Conservation (phyloP, 73 alveolate genomes). For the Blepharisma stoltei region DNA sequence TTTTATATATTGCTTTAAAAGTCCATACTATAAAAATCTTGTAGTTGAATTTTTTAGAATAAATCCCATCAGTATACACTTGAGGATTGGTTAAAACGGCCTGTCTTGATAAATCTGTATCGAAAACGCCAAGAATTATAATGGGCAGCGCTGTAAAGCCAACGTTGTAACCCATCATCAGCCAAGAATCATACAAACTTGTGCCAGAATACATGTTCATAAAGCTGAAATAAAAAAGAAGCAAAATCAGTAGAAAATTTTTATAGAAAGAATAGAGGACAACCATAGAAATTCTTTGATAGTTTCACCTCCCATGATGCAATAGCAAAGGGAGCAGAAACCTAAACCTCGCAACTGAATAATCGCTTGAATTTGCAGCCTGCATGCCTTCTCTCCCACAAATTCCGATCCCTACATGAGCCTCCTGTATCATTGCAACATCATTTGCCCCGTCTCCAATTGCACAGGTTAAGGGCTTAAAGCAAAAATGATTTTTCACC, state of each 20-base stretch:
- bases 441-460: constrained; percentile 91
- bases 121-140: constrained; percentile 79
- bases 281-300: constrained; percentile 65
- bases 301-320: constrained; percentile 93
- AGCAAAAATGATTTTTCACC: constrained; percentile 44
- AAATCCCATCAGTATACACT: constrained; percentile 20
- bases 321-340: constrained; percentile 76
- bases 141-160: constrained; percentile 86
- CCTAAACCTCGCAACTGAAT: constrained; percentile 78
- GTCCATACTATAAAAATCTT: constrained; percentile 4
- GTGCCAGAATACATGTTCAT: constrained; percentile 86
- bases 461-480: constrained; percentile 48
- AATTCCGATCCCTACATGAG: constrained; percentile 27
- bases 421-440: constrained; percentile 42
- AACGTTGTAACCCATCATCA: constrained; percentile 78
- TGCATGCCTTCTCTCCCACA: constrained; percentile 51
- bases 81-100: not conserved
- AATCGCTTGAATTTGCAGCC: constrained; percentile 83
- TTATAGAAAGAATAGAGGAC: constrained; percentile 81
- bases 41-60: not conserved
- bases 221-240: constrained; percentile 74
- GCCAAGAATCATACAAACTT: constrained; percentile 84
- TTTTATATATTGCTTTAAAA: constrained; percentile 6
- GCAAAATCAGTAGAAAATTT: constrained; percentile 66
- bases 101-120: constrained; percentile 29